Base-by-base conservation (phyloP, 371 early-diverging fungal species). In the Mucor racemosus region DNA sequence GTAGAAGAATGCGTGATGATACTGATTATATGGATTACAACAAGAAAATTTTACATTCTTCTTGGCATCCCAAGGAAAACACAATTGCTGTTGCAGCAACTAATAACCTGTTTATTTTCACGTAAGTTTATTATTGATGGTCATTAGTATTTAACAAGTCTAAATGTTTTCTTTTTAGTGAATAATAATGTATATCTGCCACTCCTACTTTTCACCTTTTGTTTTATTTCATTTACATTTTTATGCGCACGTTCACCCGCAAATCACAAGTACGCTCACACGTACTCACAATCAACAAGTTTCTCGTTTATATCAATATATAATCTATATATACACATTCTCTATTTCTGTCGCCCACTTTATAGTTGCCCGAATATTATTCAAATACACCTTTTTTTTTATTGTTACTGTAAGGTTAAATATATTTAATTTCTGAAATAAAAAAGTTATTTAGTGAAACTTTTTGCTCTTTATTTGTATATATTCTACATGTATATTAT, bases 11-110 rank as follows among this genome's bases (percentile, higher is more conserved):
- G 63, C 53, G 63, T 8, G 63, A 62, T 33, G 63, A 62, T 9
- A 38, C 15, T 5, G 97, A 97, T 62, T 75, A 86, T 46, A 86
- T 95, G 69, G 98, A 99, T 77, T 98, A 93, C 71, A 88, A 87
- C 74, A 94, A 97, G 85, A 98, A 98, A 87, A 99, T 99, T 64
- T 76, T 99, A 58, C 98, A 99, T 68, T 94, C 99, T 31, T 94
- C 95, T 59, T 98, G 98, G 98, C 99, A 99, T 87, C 99, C 99
- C 38, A 87, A 86, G 68, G 99, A 98, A 80, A 96, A 97, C 75
- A 95, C 97, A 39, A 91, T 98, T 60, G 97, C 99, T 35, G 91
- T 98, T 65, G 99, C 99, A 39, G 99, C 99, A 13, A 97, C 98
- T 35, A 98, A 97, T 86, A 98, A 98, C 77, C 86, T 98, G 65